Evolutionary conservation across 176 grass and related monocot genomes (phyloP).

Genomic region (Zea mays): Zm-B73-REFERENCE-NAM-5.0 NC_050099.1:242376501-242377000

Average conservation of each 20-base stretch:
- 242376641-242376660: conserved; percentile 61
- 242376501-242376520: conserved; percentile 70
- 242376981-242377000: conserved; percentile 15
- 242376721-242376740: conserved; percentile 21
- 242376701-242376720: conserved; percentile 89
- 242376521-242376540: conserved; percentile 64
- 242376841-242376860: conserved; percentile 11
- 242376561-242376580: conserved; percentile 65
- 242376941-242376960: background rate
- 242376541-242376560: conserved; percentile 80
- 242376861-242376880: conserved; percentile 9
- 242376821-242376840: conserved; percentile 56
- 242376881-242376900: conserved; percentile 47
- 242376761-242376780: background rate
- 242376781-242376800: conserved; percentile 17
- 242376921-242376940: conserved; percentile 16
- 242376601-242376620: conserved; percentile 83
- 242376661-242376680: conserved; percentile 77
- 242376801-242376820: conserved; percentile 89
- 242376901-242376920: conserved; percentile 36
- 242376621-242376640: conserved; percentile 56
- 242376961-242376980: background rate
- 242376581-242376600: conserved; percentile 66
- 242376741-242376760: background rate
- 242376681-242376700: conserved; percentile 81